Base-by-base conservation (phyloP, 176 grass and related monocot species). In the Lolium rigidum region DNA sequence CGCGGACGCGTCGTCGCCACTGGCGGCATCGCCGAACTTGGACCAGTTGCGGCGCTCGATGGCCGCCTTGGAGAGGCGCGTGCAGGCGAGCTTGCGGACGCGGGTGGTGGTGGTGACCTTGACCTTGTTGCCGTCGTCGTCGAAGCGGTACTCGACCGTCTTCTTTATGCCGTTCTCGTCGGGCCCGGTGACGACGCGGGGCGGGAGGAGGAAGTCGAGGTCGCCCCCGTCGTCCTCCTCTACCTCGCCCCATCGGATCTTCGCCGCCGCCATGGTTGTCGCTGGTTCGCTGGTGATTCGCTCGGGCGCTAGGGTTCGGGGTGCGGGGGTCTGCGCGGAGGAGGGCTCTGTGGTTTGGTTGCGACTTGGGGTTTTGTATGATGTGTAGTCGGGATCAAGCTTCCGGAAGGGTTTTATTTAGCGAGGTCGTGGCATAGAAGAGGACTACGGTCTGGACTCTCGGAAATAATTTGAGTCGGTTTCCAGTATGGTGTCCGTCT, bases 61-160 rank as follows among this genome's bases (percentile, higher is more conserved):
- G 48, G 73, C 73, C 4, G 47, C 49, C 49, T 76, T 76, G 49
- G 73, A 76, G 49, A 76, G 49, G 73, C 73, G 73, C 49, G 73
- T 49, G 73, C 49, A 24, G 4, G 73, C 73, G 49, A 76, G 73
- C 73, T 76, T 76, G 73, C 73, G 90, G 79, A 95, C 93, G 60
- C 89, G 93, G 17, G 89, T 93, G 71, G 93, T 95, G 56, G 91
- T 98, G 48, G 89, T 93, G 28, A 98, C 91, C 87, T 88, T 88
- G 46, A 98, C 91, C 90, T 98, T 98, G 91, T 95, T 98, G 51
- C 89, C 89, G 2, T 95, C 89, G 21, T 98, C 95, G 74, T 98
- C 95, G 83, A 98, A 98, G 56, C 88, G 70, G 73, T 95, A 98
- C 84, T 95, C 95, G 37, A 95, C 85, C 21, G 83, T 89, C 78